These are phyloP conservation scores for Ogataea paradorogensis DNA, from an alignment of 805 yeast genomes.

Conservation along the genomic window DNA sequence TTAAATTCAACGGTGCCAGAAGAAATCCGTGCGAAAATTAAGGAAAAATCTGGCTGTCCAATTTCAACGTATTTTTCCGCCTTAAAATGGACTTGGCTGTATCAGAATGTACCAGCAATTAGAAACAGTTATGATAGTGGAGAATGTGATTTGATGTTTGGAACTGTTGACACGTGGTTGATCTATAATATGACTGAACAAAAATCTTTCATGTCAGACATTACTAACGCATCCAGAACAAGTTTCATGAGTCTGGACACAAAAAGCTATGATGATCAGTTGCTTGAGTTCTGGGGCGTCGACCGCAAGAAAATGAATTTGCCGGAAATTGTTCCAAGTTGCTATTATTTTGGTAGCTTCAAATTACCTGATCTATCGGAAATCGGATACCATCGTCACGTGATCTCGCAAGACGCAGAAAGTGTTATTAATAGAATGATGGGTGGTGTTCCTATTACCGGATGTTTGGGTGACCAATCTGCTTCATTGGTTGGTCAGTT, in stretches of 20 bases:
- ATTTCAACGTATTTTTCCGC: conserved; percentile 90
- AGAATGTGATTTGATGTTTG: conserved; percentile 74
- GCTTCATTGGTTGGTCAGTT: conserved; percentile 92
- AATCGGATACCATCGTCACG: conserved; percentile 12
- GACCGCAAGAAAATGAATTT: conserved; percentile 60
- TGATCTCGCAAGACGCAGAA: conserved; percentile 38
- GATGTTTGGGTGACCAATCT: conserved; percentile 92
- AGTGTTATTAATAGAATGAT: conserved; percentile 46
- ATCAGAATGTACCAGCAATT: conserved; percentile 72
- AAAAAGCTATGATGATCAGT: conserved; percentile 68
- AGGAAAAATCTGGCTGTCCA: conserved; percentile 77
- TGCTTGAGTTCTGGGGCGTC: conserved; percentile 77
- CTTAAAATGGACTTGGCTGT: conserved; percentile 83
- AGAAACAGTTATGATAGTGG: conserved; percentile 68
- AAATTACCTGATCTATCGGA: conserved; percentile 49
- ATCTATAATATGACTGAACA: conserved; percentile 77
- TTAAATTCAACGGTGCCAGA: conserved; percentile 52
- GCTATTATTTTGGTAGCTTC: conserved; percentile 76
- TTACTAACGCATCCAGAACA: conserved; percentile 89
- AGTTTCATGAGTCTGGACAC: conserved; percentile 82
- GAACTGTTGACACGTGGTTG: conserved; percentile 94
- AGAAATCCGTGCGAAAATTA: conserved; percentile 54
- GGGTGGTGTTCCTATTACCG: conserved; percentile 71
- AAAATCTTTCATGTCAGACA: conserved; percentile 72
- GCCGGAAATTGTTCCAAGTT: conserved; percentile 77